Conservation (phyloP, 441 rosid species). For the Gossypium lobatum region DNA sequence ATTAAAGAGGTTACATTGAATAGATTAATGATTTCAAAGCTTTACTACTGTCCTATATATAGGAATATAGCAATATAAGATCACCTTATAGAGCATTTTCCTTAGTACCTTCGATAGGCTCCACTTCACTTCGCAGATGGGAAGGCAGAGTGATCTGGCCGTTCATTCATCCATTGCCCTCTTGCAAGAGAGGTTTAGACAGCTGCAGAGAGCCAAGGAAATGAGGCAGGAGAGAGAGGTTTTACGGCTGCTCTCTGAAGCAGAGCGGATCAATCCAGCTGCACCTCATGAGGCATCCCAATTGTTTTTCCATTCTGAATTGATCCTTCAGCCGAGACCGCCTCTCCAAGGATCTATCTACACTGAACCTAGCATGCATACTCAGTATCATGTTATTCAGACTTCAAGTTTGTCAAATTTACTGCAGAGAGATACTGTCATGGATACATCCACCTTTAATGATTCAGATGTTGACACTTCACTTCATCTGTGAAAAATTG, state of each 20-base stretch:
- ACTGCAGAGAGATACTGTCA: conserved; percentile 22
- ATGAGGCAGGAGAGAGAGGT: conserved; percentile 35
- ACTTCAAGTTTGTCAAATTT: conserved; percentile 22
- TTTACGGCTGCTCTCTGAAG: conserved; percentile 18
- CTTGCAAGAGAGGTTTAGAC: conserved; percentile 39
- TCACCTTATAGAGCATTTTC: not conserved
- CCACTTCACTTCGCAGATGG: conserved; percentile 20
- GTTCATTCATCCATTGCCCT: conserved; percentile 35
- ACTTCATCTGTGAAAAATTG: conserved; percentile 39
- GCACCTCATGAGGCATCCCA: conserved; percentile 15
- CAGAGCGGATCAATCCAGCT: conserved; percentile 22
- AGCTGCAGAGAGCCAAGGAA: conserved; percentile 40
- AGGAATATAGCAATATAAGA: conserved; percentile 10
- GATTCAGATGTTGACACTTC: conserved; percentile 44
- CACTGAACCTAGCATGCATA: conserved; percentile 13
- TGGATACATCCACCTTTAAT: conserved; percentile 22
- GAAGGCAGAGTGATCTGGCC: conserved; percentile 24
- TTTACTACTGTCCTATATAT: conserved; percentile 16
- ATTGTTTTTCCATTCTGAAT: conserved; percentile 22
- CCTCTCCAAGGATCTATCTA: conserved; percentile 17
- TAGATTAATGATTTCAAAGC: conserved; percentile 3
- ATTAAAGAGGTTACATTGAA: not conserved
- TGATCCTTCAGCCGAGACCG: conserved; percentile 17
- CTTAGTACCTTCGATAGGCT: not conserved
- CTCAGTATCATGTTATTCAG: conserved; percentile 15